Evolutionary conservation across 768 basidiomycete genomes (phyloP).

Genomic region (Hortiboletus flavorubellus): DNA sequence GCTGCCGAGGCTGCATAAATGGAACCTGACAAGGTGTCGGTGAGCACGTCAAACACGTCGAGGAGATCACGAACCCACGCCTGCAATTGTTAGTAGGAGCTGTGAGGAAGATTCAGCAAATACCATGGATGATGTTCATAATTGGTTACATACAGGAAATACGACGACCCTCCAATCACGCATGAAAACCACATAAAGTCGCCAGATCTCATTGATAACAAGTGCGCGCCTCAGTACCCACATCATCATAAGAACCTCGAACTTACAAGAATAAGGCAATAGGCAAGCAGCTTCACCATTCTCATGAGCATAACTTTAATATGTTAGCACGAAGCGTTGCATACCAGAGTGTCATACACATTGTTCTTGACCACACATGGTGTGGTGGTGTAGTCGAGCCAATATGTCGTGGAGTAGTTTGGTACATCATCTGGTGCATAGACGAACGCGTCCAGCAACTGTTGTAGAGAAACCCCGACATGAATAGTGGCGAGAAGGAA

Average conservation of each 20-base stretch:
- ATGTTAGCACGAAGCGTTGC: neutral
- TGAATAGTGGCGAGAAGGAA: neutral
- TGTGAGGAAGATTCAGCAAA: neutral
- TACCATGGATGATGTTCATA: neutral
- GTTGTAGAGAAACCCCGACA: neutral
- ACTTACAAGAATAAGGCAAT: neutral
- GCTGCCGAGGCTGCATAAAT: neutral
- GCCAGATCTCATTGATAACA: too few species aligned
- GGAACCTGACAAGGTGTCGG: neutral
- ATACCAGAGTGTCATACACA: neutral
- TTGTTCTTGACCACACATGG: neutral
- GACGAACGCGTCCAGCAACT: slow-evolving; percentile 1
- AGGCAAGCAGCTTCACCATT: neutral
- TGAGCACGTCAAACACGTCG: neutral
- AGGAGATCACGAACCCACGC: neutral
- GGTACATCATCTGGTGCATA: neutral
- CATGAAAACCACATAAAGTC: too few species aligned
- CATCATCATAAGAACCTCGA: neutral
- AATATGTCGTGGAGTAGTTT: neutral
- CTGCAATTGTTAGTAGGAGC: neutral
- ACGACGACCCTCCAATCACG: neutral
- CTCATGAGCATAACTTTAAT: neutral
- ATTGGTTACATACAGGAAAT: neutral
- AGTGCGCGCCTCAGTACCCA: neutral
- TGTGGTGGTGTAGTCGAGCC: neutral